phyloP scores from a whole-genome alignment of 176 grass and related monocot species.

The Musa beccarii region DNA sequence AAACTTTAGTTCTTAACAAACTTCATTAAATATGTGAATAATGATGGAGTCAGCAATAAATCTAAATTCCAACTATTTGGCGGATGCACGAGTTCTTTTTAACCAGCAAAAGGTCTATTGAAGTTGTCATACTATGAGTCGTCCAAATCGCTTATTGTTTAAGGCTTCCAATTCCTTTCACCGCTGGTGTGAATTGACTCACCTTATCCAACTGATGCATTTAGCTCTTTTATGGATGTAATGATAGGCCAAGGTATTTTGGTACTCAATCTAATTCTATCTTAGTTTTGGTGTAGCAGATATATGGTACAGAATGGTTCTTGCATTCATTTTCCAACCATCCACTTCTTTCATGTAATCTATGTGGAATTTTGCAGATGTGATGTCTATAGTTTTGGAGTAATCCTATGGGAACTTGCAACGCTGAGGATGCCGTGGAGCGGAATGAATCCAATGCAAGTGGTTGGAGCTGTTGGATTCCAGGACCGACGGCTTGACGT shows the following conservation, averaged over 20 bases:
- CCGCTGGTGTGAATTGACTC: not conserved
- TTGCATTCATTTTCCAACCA: not conserved
- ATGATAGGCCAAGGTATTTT: too few species aligned
- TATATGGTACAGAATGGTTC: not conserved
- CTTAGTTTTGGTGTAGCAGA: too few species aligned
- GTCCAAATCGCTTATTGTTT: too few species aligned
- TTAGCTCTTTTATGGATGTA: slow-evolving; percentile 7
- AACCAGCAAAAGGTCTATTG: too few species aligned
- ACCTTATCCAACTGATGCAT: not conserved
- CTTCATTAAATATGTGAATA: not conserved
- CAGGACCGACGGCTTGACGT: slow-evolving; percentile 83
- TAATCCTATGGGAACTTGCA: slow-evolving; percentile 94
- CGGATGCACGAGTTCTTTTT: not conserved
- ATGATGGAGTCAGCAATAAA: not conserved
- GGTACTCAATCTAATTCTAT: too few species aligned
- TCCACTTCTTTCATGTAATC: not conserved
- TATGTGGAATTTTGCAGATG: slow-evolving; percentile 37
- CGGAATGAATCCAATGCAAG: slow-evolving; percentile 99
- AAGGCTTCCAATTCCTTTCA: too few species aligned
- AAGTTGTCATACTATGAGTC: too few species aligned
- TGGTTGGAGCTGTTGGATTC: slow-evolving; percentile 96
- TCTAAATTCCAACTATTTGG: too few species aligned
- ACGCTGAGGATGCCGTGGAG: slow-evolving; percentile 91
- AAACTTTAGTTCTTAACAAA: not conserved
- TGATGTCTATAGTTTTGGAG: slow-evolving; percentile 96